Conservation (phyloP, 768 basidiomycete genomes). For the Coprinellus micaceus region DNA sequence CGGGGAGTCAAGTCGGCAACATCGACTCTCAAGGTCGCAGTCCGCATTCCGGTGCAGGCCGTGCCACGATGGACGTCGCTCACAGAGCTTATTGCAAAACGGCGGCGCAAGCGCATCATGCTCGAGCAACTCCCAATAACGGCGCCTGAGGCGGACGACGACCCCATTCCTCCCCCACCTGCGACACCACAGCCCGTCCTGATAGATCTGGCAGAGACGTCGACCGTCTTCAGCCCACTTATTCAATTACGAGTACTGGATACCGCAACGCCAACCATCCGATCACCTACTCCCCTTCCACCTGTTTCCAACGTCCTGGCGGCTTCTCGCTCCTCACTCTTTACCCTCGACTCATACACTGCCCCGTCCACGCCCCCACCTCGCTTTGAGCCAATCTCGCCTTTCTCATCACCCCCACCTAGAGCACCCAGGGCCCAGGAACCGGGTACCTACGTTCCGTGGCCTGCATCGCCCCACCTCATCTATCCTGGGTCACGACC, state of each 20-base stretch:
- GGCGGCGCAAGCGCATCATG: slow-evolving; percentile 1
- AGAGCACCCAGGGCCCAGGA: neutral
- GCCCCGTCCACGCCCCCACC: slow-evolving; percentile 3
- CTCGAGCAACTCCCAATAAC: slow-evolving; percentile 1
- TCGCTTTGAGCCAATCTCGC: slow-evolving; percentile 1
- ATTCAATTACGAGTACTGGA: neutral
- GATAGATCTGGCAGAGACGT: slow-evolving; percentile 1
- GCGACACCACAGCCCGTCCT: neutral
- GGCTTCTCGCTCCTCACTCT: slow-evolving; percentile 1
- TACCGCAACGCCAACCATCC: neutral
- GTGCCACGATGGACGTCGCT: neutral
- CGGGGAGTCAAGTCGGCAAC: neutral
- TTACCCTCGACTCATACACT: neutral
- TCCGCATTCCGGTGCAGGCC: neutral
- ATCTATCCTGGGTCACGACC: slow-evolving; percentile 3
- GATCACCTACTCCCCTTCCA: neutral
- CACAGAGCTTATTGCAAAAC: neutral
- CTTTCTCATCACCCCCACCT: slow-evolving; percentile 3
- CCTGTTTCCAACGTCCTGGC: neutral
- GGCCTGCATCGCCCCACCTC: neutral
- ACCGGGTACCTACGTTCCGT: neutral
- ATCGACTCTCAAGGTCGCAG: neutral
- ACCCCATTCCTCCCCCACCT: neutral
- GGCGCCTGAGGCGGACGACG: neutral
- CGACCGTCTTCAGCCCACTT: neutral